These are phyloP conservation scores for Entophlyctis helioformis DNA, from an alignment of 192 early-diverging fungal species.

Conservation along the genomic window DNA sequence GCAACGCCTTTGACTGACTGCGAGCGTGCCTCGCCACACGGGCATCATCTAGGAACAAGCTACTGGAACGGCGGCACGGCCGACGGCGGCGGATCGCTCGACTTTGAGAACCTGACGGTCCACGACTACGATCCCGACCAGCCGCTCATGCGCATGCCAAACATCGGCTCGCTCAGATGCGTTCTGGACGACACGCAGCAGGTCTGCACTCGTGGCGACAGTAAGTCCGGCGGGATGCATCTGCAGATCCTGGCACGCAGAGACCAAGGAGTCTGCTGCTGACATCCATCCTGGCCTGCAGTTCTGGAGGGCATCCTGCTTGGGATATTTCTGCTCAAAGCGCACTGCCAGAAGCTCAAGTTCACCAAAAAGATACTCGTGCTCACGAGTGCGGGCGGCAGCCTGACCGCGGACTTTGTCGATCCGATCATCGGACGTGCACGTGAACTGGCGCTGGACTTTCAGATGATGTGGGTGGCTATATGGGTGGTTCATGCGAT, in stretches of 20 bases:
- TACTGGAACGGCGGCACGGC: constrained; percentile 41
- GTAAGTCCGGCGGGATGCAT: too few species aligned
- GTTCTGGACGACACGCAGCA: too few species aligned
- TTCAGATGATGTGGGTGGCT: constrained; percentile 38
- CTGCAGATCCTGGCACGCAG: too few species aligned
- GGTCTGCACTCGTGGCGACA: too few species aligned
- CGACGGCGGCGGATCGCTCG: constrained; percentile 17
- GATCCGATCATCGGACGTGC: constrained; percentile 14
- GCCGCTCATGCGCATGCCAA: too few species aligned
- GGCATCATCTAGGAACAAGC: constrained; percentile 6
- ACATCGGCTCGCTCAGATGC: too few species aligned
- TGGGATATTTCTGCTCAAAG: constrained; percentile 36
- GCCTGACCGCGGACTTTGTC: constrained; percentile 33
- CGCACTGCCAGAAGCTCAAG: constrained; percentile 45
- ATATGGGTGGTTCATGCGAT: constrained; percentile 1
- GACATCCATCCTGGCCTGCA: too few species aligned
- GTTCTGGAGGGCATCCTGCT: constrained; percentile 56
- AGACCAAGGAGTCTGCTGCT: too few species aligned
- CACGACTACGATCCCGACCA: too few species aligned
- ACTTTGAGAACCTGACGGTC: constrained; percentile 15
- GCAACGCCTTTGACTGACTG: too few species aligned
- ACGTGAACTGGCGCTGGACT: constrained; percentile 8
- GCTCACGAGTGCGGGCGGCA: constrained; percentile 43
- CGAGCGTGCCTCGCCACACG: not conserved
- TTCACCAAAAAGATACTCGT: constrained; percentile 55